These are phyloP conservation scores for Handroanthus guayacan DNA, from an alignment of 257 asterid species.

Conservation along the genomic window DNA sequence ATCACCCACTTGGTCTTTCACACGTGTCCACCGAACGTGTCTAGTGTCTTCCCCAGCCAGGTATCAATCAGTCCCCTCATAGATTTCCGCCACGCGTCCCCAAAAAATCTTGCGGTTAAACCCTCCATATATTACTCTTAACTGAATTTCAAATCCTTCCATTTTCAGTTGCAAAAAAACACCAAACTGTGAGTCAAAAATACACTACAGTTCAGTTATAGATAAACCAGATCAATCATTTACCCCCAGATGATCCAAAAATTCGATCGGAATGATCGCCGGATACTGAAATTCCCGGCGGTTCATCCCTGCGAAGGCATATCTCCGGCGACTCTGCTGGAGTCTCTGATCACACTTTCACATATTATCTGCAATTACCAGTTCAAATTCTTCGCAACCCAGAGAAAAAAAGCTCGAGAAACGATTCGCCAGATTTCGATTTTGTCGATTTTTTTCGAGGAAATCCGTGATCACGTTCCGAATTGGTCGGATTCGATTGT, in stretches of 20 bases:
- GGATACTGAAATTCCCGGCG: conserved; percentile 71
- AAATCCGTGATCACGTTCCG: conserved; percentile 44
- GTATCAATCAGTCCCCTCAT: conserved; percentile 24
- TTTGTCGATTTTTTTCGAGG: conserved; percentile 68
- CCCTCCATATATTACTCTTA: conserved; percentile 35
- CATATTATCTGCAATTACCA: conserved; percentile 47
- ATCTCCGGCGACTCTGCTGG: conserved; percentile 62
- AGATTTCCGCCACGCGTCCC: conserved; percentile 52
- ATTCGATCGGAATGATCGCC: conserved; percentile 57
- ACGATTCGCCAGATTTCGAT: conserved; percentile 61
- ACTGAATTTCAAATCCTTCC: conserved; percentile 46
- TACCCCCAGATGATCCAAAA: conserved; percentile 49
- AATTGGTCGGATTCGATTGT: conserved; percentile 40
- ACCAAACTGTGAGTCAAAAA: no score
- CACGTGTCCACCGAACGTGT: conserved; percentile 53
- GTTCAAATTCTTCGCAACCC: conserved; percentile 50
- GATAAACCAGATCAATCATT: not conserved
- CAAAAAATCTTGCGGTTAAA: conserved; percentile 41
- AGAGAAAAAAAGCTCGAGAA: conserved; percentile 64
- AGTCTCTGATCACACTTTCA: conserved; percentile 59
- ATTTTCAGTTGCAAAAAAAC: conserved; percentile 30
- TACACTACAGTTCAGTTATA: no score
- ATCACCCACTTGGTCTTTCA: conserved; percentile 25
- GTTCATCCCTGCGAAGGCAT: conserved; percentile 70
- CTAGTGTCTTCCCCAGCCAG: conserved; percentile 27